Percentiles rank a stretch among this genome's conserved stretches.
Conservation (phyloP, 2,329 filamentous ascomycete species). For the Venturia nashicola region DNA sequence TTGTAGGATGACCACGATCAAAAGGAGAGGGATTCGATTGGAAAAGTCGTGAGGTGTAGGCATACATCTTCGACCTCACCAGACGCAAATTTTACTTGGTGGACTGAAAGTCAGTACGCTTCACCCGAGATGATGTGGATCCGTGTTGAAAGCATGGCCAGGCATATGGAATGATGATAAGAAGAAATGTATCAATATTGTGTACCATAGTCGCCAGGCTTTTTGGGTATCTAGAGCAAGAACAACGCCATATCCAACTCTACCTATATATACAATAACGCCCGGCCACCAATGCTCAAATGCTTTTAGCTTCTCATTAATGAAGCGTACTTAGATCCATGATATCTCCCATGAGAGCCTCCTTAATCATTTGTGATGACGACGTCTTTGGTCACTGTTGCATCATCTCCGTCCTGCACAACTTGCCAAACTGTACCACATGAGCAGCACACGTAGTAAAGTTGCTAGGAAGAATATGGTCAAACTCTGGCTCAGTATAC, state of each 20-base stretch:
- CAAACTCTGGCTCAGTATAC: neutral
- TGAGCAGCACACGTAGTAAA: conserved; percentile 68
- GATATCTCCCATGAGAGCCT: neutral
- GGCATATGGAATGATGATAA: neutral
- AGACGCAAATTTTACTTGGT: neutral
- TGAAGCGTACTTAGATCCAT: neutral
- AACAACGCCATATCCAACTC: neutral
- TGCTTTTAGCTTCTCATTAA: neutral
- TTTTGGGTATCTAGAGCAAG: conserved; percentile 1
- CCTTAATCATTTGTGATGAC: neutral
- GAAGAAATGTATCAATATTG: conserved; percentile 1
- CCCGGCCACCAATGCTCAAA: neutral
- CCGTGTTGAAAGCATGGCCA: neutral
- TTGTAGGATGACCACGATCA: neutral
- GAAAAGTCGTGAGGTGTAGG: neutral
- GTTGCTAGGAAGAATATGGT: conserved; percentile 30
- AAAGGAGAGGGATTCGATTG: neutral
- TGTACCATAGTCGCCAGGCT: conserved; percentile 1
- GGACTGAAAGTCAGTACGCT: neutral
- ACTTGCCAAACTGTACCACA: conserved; percentile 73
- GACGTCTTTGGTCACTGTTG: neutral
- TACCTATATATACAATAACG: neutral
- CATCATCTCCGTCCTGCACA: neutral
- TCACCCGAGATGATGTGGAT: neutral
- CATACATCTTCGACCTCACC: neutral